These are phyloP conservation scores for Suzukiozyma palmioleophila DNA, from an alignment of 1,139 yeast genomes.

Conservation along the genomic window DNA sequence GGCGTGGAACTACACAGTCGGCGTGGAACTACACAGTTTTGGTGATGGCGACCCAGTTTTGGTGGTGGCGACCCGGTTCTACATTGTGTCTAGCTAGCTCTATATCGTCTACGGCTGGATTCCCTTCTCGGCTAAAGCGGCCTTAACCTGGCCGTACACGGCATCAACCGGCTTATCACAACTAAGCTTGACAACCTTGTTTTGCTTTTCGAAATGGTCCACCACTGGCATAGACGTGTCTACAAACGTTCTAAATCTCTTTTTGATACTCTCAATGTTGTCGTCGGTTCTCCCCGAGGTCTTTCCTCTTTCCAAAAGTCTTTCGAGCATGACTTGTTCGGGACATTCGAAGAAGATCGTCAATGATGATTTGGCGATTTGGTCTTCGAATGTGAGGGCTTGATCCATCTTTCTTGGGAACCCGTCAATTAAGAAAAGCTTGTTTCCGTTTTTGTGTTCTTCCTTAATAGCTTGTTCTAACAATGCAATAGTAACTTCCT, in stretches of 20 bases:
- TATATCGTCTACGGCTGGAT: conserved; percentile 13
- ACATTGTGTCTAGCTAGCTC: too few species aligned
- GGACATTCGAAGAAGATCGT: conserved; percentile 94
- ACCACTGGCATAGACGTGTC: conserved; percentile 96
- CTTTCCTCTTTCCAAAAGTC: conserved; percentile 88
- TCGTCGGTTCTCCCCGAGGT: conserved; percentile 94
- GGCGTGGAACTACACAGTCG: too few species aligned
- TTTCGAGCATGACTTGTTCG: conserved; percentile 77
- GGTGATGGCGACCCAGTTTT: too few species aligned
- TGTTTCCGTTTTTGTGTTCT: conserved; percentile 44
- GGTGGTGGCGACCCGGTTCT: too few species aligned
- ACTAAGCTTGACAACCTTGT: conserved; percentile 70
- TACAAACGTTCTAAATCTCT: conserved; percentile 79
- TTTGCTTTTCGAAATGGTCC: conserved; percentile 70
- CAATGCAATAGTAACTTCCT: conserved; percentile 85
- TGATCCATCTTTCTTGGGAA: conserved; percentile 99
- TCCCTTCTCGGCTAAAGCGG: conserved; percentile 49
- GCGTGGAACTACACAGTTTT: too few species aligned
- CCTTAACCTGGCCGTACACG: conserved; percentile 69
- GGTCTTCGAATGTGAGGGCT: conserved; percentile 83
- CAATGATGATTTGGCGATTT: conserved; percentile 70
- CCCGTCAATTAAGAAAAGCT: conserved; percentile 80
- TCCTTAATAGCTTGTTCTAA: conserved; percentile 74
- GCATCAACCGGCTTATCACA: conserved; percentile 79
- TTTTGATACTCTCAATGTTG: conserved; percentile 82